Percentiles rank a stretch among this genome's conserved stretches.
These are phyloP conservation scores for Aphanomyces cochlioides DNA, from an alignment of 352 stramenopile genomes.

Conservation along the genomic window DNA sequence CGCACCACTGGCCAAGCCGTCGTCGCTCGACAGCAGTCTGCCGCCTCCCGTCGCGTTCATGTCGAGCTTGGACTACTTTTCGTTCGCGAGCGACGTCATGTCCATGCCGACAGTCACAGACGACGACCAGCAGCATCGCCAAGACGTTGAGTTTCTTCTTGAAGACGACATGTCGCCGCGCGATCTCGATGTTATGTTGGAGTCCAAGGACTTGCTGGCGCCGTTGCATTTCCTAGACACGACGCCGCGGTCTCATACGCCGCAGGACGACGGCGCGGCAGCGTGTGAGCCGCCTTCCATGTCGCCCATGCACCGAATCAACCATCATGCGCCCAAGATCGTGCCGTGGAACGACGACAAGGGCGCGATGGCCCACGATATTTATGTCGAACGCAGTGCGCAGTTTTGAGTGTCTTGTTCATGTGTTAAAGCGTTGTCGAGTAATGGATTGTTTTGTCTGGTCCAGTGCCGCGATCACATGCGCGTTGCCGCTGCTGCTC, in stretches of 20 bases:
- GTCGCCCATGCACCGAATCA: background rate
- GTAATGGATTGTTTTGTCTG: background rate
- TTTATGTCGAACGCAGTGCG: background rate
- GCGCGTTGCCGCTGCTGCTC: background rate
- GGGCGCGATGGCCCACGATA: background rate
- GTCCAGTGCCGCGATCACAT: background rate
- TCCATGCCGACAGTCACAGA: background rate
- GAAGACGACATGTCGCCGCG: too few species aligned
- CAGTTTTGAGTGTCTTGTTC: too few species aligned
- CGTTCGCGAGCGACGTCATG: conserved; percentile 1
- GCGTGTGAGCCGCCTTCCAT: conserved; percentile 2
- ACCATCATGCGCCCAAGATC: background rate
- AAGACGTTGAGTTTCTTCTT: conserved; percentile 2
- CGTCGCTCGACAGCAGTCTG: too few species aligned
- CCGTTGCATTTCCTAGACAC: too few species aligned
- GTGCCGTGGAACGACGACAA: too few species aligned
- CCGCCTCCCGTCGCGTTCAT: too few species aligned
- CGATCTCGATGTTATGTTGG: too few species aligned
- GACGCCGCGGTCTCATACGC: background rate
- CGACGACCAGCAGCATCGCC: background rate
- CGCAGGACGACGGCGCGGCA: background rate
- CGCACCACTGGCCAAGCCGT: background rate
- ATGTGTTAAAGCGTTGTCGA: too few species aligned
- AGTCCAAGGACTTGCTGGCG: too few species aligned
- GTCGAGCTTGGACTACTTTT: conserved; percentile 7